These are phyloP conservation scores for Phytophthora pinifolia DNA, from an alignment of 352 stramenopile species.

Conservation along the genomic window DNA sequence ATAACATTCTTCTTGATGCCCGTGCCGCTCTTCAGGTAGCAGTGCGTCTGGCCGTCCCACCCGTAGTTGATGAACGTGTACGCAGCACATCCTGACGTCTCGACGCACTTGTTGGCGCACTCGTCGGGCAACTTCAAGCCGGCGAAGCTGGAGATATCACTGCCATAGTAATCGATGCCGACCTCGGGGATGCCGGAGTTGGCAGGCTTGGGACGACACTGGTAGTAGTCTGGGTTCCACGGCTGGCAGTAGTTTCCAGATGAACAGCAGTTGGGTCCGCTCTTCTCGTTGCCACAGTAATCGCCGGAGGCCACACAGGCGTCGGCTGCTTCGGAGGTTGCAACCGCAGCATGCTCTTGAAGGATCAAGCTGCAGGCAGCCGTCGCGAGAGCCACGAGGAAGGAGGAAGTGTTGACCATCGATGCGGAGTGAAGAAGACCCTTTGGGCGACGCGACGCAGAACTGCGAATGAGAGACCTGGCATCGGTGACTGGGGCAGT, in stretches of 20 bases:
- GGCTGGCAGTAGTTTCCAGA: conserved; percentile 45
- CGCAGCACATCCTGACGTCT: conserved; percentile 18
- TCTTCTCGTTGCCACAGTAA: conserved; percentile 29
- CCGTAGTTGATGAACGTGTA: conserved; percentile 36
- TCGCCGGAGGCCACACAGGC: conserved; percentile 5
- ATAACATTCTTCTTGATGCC: conserved; percentile 7
- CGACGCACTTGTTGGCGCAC: conserved; percentile 15
- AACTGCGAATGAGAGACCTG: not conserved
- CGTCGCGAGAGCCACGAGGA: not conserved
- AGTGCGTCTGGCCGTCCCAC: conserved; percentile 29
- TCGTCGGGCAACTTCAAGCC: conserved; percentile 17
- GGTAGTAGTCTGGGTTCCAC: conserved; percentile 42
- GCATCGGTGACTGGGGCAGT: too few species aligned
- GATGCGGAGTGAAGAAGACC: too few species aligned
- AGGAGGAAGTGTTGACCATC: too few species aligned
- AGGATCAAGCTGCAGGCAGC: not conserved
- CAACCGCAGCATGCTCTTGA: not conserved
- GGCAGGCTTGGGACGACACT: conserved; percentile 36
- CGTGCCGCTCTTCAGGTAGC: conserved; percentile 39
- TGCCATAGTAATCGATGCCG: conserved; percentile 39
- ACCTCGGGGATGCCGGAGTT: conserved; percentile 31
- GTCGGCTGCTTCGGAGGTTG: not conserved
- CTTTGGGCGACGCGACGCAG: not conserved
- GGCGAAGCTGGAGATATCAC: conserved; percentile 32
- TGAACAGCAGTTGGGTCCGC: conserved; percentile 31